phyloP scores from a whole-genome alignment of 495 filamentous ascomycete genomes.

The Aspergillus bridgeri region DNA sequence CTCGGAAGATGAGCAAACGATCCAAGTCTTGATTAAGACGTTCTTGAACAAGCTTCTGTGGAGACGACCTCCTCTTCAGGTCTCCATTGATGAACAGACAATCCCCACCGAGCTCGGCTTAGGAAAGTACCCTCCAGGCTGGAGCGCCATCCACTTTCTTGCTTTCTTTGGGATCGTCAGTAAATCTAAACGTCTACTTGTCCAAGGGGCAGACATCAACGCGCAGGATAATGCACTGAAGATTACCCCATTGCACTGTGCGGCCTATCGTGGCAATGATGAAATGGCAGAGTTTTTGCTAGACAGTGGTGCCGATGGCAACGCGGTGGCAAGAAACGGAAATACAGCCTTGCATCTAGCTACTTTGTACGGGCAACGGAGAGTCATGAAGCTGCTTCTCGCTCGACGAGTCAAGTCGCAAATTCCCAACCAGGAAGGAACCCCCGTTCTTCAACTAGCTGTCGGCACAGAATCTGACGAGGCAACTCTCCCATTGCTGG shows the following conservation, averaged over 20 bases:
- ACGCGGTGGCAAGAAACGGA: slow-evolving; percentile 21
- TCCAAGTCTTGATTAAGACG: slow-evolving; percentile 27
- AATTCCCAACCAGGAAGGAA: slow-evolving; percentile 17
- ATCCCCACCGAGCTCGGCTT: slow-evolving; percentile 24
- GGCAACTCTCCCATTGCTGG: slow-evolving; percentile 26
- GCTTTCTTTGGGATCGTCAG: slow-evolving; percentile 26
- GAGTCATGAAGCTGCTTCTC: slow-evolving; percentile 27
- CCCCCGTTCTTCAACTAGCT: slow-evolving; percentile 25
- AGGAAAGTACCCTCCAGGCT: slow-evolving; percentile 27
- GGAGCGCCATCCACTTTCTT: slow-evolving; percentile 30
- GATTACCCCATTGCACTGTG: slow-evolving; percentile 34
- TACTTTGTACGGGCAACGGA: slow-evolving; percentile 23
- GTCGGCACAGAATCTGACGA: slow-evolving; percentile 30
- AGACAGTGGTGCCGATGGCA: slow-evolving; percentile 22
- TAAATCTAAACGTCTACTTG: slow-evolving; percentile 26
- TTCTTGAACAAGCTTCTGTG: slow-evolving; percentile 38
- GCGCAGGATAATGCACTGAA: slow-evolving; percentile 21
- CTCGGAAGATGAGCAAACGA: slow-evolving; percentile 29
- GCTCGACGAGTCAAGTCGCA: slow-evolving; percentile 16
- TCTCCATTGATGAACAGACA: slow-evolving; percentile 4
- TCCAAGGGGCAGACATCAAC: slow-evolving; percentile 28
- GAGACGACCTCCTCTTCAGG: slow-evolving; percentile 26
- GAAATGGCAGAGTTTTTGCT: slow-evolving; percentile 40
- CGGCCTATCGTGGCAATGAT: slow-evolving; percentile 33
- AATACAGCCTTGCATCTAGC: slow-evolving; percentile 32